These are phyloP conservation scores for Sedum album DNA, from an alignment of 164 flowering plant species.

Conservation along the genomic window DNA sequence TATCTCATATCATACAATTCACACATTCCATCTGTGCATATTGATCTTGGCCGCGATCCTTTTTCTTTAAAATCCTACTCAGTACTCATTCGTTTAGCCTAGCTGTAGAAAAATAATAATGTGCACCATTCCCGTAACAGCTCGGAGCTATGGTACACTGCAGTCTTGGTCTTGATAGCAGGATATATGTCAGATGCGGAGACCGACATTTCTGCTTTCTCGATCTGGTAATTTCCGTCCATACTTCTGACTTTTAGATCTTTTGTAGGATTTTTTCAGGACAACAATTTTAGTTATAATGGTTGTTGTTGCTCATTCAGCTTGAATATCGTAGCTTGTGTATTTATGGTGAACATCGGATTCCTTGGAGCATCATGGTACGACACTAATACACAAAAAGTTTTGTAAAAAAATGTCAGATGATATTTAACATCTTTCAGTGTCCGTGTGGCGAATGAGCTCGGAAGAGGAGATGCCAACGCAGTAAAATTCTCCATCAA, in stretches of 20 bases:
- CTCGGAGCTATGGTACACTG: constrained; percentile 25
- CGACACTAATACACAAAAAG: background rate
- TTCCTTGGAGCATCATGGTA: constrained; percentile 23
- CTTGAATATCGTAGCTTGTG: constrained; percentile 23
- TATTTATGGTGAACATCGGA: constrained; percentile 19
- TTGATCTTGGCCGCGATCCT: no score
- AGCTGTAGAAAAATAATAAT: no score
- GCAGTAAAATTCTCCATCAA: constrained; percentile 23
- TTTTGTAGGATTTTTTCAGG: background rate
- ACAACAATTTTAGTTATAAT: background rate
- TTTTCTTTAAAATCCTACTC: no score
- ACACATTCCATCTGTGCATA: no score
- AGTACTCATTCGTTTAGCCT: no score
- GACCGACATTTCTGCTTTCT: constrained; percentile 22
- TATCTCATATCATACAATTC: no score
- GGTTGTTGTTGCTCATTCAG: constrained; percentile 11
- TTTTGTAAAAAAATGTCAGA: background rate
- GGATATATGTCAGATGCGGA: constrained; percentile 26
- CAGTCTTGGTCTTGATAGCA: constrained; percentile 22
- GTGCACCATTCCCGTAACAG: background rate
- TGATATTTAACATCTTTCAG: constrained; percentile 5
- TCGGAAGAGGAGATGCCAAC: constrained; percentile 16
- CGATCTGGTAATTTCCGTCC: constrained; percentile 18
- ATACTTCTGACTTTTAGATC: background rate
- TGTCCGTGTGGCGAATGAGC: constrained; percentile 17